Evolutionary conservation across 495 filamentous ascomycete species (phyloP).

Genomic region (Aspergillus heteromorphus): DNA sequence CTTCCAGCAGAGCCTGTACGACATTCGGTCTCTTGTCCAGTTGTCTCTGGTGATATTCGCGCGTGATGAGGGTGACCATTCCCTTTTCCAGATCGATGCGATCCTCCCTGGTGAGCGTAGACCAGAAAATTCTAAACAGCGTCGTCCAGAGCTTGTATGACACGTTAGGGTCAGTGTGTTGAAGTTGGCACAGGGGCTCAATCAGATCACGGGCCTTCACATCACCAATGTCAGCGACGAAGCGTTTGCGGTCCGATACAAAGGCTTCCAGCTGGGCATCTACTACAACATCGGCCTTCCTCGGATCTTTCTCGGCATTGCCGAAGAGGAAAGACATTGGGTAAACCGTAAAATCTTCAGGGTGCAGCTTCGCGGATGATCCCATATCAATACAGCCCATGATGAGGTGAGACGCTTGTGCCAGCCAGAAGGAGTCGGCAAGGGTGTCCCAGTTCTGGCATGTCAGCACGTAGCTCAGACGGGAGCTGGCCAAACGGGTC

Average conservation of each 20-base stretch:
- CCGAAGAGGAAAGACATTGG: constrained; percentile 63
- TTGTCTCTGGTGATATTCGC: constrained; percentile 91
- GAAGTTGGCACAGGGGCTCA: constrained; percentile 87
- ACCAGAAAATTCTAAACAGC: constrained; percentile 91
- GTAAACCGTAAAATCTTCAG: constrained; percentile 75
- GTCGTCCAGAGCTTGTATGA: constrained; percentile 85
- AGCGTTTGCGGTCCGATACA: constrained; percentile 71
- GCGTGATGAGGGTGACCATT: constrained; percentile 77
- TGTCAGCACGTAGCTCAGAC: constrained; percentile 79
- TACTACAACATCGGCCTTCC: constrained; percentile 66
- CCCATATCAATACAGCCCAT: constrained; percentile 87
- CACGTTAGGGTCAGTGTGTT: constrained; percentile 77
- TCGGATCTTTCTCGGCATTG: constrained; percentile 59
- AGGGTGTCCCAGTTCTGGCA: constrained; percentile 98
- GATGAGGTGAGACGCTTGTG: constrained; percentile 86
- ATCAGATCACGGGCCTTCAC: constrained; percentile 81
- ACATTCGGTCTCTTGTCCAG: constrained; percentile 93
- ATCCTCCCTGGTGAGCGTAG: constrained; percentile 78
- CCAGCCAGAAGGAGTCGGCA: constrained; percentile 90
- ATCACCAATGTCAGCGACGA: constrained; percentile 74
- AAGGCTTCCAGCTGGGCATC: constrained; percentile 79
- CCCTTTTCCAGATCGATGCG: constrained; percentile 87
- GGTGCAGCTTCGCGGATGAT: constrained; percentile 64
- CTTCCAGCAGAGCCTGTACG: constrained; percentile 82
- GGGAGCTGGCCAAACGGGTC: constrained; percentile 76